Evolutionary conservation across 257 asterid species (phyloP).

Genomic region (Capsicum chinense): DNA sequence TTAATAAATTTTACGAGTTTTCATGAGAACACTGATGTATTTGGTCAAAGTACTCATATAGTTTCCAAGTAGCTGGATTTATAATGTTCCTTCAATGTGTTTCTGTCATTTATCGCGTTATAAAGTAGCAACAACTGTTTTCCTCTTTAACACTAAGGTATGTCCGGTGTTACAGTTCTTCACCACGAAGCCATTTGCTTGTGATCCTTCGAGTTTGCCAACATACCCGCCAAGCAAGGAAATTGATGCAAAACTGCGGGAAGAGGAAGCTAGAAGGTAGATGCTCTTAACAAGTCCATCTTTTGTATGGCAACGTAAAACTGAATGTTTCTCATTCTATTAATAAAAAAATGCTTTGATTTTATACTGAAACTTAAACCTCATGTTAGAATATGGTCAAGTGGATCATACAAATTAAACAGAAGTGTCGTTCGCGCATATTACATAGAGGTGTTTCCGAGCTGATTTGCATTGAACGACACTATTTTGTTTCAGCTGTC

Average conservation of each 20-base stretch:
- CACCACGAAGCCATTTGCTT: conserved; percentile 56
- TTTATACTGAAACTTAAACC: background rate
- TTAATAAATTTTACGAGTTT: background rate
- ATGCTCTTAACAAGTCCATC: background rate
- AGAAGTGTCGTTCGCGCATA: background rate
- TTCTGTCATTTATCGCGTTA: background rate
- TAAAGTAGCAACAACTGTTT: background rate
- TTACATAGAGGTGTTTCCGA: background rate
- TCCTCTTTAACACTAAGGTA: background rate
- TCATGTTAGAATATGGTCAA: background rate
- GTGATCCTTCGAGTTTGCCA: conserved; percentile 66
- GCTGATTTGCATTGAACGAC: background rate
- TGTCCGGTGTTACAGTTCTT: conserved; percentile 47
- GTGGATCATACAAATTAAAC: background rate
- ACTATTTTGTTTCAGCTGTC: background rate
- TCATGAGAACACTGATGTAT: background rate
- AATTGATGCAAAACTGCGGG: conserved; percentile 52
- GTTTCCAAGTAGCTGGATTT: background rate
- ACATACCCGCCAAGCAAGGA: conserved; percentile 64
- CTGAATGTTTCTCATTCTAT: background rate
- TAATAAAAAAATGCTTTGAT: background rate
- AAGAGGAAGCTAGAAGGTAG: conserved; percentile 57
- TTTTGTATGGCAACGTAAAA: background rate
- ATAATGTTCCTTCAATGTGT: background rate
- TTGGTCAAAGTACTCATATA: background rate